Evolutionary conservation across 202 grass and related monocot species (phyloP).

Genomic region (Panicum virgatum): DNA sequence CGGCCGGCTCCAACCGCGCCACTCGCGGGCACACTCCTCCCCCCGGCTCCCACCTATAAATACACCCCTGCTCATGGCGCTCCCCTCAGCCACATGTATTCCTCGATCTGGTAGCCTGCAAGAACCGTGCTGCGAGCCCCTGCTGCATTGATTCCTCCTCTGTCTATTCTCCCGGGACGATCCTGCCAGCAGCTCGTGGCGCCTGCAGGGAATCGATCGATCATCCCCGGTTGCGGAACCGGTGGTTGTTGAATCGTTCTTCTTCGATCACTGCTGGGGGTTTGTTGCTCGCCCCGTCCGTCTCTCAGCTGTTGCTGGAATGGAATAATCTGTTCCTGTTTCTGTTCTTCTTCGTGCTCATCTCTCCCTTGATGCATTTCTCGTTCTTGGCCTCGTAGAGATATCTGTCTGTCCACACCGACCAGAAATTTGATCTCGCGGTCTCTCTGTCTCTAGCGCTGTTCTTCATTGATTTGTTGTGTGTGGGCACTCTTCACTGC

Average conservation of each 20-base stretch:
- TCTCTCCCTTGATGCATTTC: neutral
- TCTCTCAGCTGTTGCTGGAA: neutral
- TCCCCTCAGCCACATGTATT: conserved; percentile 24
- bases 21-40: conserved; percentile 25
- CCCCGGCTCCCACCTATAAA: conserved; percentile 41
- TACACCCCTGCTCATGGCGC: conserved; percentile 11
- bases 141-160: neutral
- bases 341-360: neutral
- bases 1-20: conserved; percentile 2
- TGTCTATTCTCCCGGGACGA: neutral
- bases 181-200: neutral
- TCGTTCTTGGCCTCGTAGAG: neutral
- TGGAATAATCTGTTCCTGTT: neutral
- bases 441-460: neutral
- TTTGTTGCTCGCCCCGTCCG: neutral
- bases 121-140: conserved; percentile 7
- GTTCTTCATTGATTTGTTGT: neutral
- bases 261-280: conserved; percentile 1
- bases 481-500: neutral
- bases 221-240: neutral
- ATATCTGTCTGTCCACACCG: neutral
- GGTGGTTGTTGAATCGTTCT: neutral
- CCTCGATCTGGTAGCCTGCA: conserved; percentile 51
- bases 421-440: neutral
- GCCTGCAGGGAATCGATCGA: neutral